Percentiles rank a stretch among this genome's conserved stretches.
Evolutionary conservation across 768 basidiomycete species (phyloP).

Genomic region (Suillus tomentosus): DNA sequence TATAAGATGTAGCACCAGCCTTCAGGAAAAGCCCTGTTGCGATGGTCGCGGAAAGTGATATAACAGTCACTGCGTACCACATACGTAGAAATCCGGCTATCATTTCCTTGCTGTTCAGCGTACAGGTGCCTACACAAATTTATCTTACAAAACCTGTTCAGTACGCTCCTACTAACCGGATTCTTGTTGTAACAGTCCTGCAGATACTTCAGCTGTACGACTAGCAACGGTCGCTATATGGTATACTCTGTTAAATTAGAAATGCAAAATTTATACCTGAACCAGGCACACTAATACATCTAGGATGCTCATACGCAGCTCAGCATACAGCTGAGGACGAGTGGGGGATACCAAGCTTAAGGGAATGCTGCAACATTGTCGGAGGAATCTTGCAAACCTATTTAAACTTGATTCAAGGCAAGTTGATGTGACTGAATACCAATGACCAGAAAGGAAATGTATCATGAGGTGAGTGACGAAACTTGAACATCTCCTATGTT

Average conservation of each 20-base stretch:
- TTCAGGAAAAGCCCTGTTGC: not conserved
- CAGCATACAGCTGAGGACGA: not conserved
- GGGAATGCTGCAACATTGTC: not conserved
- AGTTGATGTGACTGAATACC: not conserved
- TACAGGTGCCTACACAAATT: not conserved
- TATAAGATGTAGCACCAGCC: not conserved
- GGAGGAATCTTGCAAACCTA: not conserved
- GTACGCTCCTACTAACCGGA: not conserved
- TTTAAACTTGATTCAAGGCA: no score
- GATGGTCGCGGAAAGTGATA: not conserved
- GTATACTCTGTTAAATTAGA: not conserved
- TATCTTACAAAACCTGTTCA: not conserved
- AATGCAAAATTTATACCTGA: no score
- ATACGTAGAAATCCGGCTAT: not conserved
- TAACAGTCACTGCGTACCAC: not conserved
- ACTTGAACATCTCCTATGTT: constrained; percentile 2
- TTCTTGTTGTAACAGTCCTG: not conserved
- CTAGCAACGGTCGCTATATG: not conserved
- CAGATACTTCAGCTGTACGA: not conserved
- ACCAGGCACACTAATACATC: not conserved
- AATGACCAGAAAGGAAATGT: constrained; percentile 5
- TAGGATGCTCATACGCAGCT: not conserved
- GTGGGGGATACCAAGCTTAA: not conserved
- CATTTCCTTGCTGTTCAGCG: not conserved
- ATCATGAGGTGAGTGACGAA: not conserved